These are phyloP conservation scores for Sclerotinia glacialis DNA, from an alignment of 2,329 filamentous ascomycete species.

Conservation along the genomic window DNA sequence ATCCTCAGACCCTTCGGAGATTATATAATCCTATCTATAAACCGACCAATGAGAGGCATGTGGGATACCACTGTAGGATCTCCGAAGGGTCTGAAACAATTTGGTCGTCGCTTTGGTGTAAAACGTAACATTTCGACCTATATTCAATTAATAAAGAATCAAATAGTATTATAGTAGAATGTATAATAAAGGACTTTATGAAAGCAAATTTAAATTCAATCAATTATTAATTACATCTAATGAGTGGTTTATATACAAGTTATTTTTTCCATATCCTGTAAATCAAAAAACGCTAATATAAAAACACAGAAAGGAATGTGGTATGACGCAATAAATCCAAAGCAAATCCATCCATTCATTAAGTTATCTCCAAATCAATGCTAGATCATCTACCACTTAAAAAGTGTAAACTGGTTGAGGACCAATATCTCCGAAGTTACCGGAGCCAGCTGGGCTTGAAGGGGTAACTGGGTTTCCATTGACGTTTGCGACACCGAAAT, in stretches of 20 bases:
- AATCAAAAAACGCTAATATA: neutral
- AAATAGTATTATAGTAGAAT: too few species aligned
- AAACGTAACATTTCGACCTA: too few species aligned
- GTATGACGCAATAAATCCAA: neutral
- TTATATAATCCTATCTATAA: too few species aligned
- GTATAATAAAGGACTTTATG: too few species aligned
- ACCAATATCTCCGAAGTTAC: neutral
- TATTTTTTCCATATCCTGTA: neutral
- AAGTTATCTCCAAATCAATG: neutral
- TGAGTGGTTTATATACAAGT: neutral
- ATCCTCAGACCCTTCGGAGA: too few species aligned
- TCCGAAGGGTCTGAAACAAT: too few species aligned
- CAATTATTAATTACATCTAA: neutral
- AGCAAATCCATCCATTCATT: neutral
- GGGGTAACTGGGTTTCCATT: neutral
- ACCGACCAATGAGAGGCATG: too few species aligned
- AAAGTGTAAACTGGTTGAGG: slow-evolving; percentile 3
- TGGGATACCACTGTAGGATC: too few species aligned
- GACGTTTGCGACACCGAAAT: neutral
- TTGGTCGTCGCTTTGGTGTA: too few species aligned
- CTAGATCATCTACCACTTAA: neutral
- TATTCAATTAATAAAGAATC: too few species aligned
- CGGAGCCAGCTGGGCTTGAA: neutral
- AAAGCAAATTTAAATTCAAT: too few species aligned
- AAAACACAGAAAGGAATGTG: neutral